Evolutionary conservation across 164 flowering plant genomes (phyloP).

Genomic region (Protea cynaroides): DNA sequence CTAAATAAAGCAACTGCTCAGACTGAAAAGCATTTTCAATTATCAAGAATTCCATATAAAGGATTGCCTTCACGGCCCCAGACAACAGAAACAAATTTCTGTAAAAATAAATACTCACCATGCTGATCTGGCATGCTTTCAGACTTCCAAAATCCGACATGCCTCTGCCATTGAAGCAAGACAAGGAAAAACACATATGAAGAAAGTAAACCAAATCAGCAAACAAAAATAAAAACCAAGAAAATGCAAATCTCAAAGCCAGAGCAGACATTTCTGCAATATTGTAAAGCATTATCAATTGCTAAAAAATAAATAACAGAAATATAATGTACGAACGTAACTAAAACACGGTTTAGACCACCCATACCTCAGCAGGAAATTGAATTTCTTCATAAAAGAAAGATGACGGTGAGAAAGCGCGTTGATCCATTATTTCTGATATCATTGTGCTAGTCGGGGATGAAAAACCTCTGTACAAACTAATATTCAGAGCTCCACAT

Average conservation of each 20-base stretch:
- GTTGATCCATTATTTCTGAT: conserved; percentile 40
- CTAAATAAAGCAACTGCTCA: conserved; percentile 1
- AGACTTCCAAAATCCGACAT: conserved; percentile 53
- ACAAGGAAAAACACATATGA: no score
- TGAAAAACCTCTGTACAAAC: conserved; percentile 9
- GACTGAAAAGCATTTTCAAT: neutral
- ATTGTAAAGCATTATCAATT: neutral
- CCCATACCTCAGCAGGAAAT: conserved; percentile 42
- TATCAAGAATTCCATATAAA: neutral
- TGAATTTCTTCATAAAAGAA: conserved; percentile 34
- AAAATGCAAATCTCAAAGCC: neutral
- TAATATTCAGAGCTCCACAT: conserved; percentile 1
- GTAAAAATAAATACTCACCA: conserved; percentile 29
- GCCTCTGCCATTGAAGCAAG: conserved; percentile 37
- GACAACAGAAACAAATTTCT: neutral
- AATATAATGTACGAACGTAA: neutral
- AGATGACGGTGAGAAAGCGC: conserved; percentile 38
- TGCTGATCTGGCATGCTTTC: conserved; percentile 27
- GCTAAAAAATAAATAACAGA: neutral
- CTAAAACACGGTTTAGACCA: neutral
- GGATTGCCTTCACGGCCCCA: neutral
- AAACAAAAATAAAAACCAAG: neutral
- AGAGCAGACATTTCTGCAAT: neutral
- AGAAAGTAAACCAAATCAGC: neutral
- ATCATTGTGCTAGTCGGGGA: conserved; percentile 28